phyloP scores from a whole-genome alignment of 257 asterid genomes.

The Galeopsis tetrahit region DNA sequence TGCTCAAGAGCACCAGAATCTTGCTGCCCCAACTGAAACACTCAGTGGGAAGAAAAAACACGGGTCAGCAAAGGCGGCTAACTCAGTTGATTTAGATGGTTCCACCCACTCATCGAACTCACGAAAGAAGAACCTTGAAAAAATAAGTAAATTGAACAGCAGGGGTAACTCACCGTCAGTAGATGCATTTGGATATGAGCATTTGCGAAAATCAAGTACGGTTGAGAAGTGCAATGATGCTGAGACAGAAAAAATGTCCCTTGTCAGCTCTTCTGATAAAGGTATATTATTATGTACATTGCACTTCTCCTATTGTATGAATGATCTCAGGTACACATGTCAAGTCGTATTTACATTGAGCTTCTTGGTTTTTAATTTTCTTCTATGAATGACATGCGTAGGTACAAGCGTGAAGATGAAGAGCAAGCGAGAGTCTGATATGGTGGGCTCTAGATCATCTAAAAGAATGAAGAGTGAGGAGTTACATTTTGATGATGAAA shows the following conservation, averaged over 20 bases:
- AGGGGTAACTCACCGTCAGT: conserved; percentile 46
- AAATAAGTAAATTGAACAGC: conserved; percentile 48
- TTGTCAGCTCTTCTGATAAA: conserved; percentile 52
- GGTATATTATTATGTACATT: conserved; percentile 52
- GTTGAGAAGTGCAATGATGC: conserved; percentile 50
- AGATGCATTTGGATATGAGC: conserved; percentile 57
- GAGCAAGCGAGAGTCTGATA: conserved; percentile 61
- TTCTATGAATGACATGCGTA: conserved; percentile 33
- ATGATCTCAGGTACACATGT: conserved; percentile 12
- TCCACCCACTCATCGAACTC: conserved; percentile 53
- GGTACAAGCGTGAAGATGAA: conserved; percentile 57
- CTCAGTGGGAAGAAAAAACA: conserved; percentile 64
- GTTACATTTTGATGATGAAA: conserved; percentile 51
- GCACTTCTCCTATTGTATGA: conserved; percentile 27
- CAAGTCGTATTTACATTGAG: conserved; percentile 19
- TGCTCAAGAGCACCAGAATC: conserved; percentile 49
- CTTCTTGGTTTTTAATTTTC: conserved; percentile 23
- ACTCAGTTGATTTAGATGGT: conserved; percentile 57
- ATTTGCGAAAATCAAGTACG: conserved; percentile 43
- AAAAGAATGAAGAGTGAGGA: conserved; percentile 73
- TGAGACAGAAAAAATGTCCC: conserved; percentile 55
- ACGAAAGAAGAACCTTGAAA: conserved; percentile 51
- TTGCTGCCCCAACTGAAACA: conserved; percentile 44
- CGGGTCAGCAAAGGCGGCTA: conserved; percentile 54
- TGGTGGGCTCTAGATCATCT: conserved; percentile 60